Evolutionary conservation across 1,139 yeast species (phyloP).

Genomic region (Lodderomyces elongisporus): DNA sequence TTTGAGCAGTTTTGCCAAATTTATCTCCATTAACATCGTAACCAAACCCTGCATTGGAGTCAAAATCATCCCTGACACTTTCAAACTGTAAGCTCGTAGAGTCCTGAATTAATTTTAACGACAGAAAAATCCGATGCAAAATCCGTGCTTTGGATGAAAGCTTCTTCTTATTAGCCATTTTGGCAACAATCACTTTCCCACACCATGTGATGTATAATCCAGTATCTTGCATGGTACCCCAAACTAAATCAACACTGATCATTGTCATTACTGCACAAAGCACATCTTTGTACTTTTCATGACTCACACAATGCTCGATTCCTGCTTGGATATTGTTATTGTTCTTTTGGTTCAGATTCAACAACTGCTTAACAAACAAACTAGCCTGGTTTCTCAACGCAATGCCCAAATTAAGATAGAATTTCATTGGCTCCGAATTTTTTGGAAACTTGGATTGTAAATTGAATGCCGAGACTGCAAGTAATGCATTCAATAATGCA

Average conservation of each 20-base stretch:
- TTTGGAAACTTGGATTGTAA: slow-evolving; percentile 66
- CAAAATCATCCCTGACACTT: slow-evolving; percentile 34
- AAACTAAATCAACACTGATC: slow-evolving; percentile 84
- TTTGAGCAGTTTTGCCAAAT: slow-evolving; percentile 21
- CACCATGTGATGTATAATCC: slow-evolving; percentile 71
- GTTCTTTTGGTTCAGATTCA: slow-evolving; percentile 28
- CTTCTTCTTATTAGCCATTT: slow-evolving; percentile 62
- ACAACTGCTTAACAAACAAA: slow-evolving; percentile 51
- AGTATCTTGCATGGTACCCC: slow-evolving; percentile 91
- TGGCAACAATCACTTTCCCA: slow-evolving; percentile 65
- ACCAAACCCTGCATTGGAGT: slow-evolving; percentile 24
- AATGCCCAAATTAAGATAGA: slow-evolving; percentile 67
- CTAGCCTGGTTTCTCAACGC: slow-evolving; percentile 73
- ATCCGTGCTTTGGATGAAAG: slow-evolving; percentile 72
- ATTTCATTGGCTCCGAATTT: slow-evolving; percentile 59
- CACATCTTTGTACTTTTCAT: slow-evolving; percentile 79
- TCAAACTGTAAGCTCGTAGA: slow-evolving; percentile 55
- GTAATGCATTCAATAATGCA: slow-evolving; percentile 70
- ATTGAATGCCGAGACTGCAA: slow-evolving; percentile 81
- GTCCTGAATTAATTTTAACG: slow-evolving; percentile 70
- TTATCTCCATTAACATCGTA: slow-evolving; percentile 41
- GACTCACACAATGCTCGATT: slow-evolving; percentile 48
- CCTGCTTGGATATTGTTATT: slow-evolving; percentile 26
- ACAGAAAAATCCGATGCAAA: slow-evolving; percentile 73
- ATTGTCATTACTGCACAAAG: slow-evolving; percentile 78